Conservation (phyloP, 352 stramenopile species). For the Elongisporangium senticosum region DNA sequence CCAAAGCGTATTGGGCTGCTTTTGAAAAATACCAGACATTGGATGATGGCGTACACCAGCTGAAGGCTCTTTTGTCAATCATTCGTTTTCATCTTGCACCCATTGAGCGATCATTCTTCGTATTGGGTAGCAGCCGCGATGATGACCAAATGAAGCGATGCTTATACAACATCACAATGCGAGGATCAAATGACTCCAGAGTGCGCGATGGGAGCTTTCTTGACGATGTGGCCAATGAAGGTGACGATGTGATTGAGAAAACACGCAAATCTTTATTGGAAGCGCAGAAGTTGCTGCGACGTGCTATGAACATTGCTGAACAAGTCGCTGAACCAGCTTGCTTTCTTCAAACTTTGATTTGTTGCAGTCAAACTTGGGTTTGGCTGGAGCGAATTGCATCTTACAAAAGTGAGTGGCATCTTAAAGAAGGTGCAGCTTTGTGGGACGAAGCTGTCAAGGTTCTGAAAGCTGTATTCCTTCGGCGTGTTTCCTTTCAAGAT, state of each 20-base stretch:
- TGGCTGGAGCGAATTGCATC: conserved; percentile 71
- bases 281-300: conserved; percentile 58
- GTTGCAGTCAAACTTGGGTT: conserved; percentile 66
- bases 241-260: conserved; percentile 53
- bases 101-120: conserved; percentile 65
- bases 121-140: conserved; percentile 56
- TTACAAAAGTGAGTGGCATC: conserved; percentile 69
- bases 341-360: conserved; percentile 60
- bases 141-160: conserved; percentile 50
- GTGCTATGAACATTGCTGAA: conserved; percentile 54
- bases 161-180: conserved; percentile 1
- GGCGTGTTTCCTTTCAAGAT: conserved; percentile 66
- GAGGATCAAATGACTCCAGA: conserved; percentile 3
- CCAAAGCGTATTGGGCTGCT: conserved; percentile 52
- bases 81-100: conserved; percentile 62
- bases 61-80: conserved; percentile 71
- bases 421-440: conserved; percentile 72
- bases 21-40: conserved; percentile 70
- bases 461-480: conserved; percentile 74
- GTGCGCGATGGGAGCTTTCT: not conserved
- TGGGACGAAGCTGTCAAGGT: conserved; percentile 77
- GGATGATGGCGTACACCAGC: conserved; percentile 64
- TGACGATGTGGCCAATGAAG: conserved; percentile 4
- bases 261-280: conserved; percentile 57
- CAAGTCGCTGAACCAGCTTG: conserved; percentile 51